A percentile compares a stretch with the other conserved stretches of the same genome.
Conservation (phyloP, 768 basidiomycete species). For the Exsudoporus frostii region DNA sequence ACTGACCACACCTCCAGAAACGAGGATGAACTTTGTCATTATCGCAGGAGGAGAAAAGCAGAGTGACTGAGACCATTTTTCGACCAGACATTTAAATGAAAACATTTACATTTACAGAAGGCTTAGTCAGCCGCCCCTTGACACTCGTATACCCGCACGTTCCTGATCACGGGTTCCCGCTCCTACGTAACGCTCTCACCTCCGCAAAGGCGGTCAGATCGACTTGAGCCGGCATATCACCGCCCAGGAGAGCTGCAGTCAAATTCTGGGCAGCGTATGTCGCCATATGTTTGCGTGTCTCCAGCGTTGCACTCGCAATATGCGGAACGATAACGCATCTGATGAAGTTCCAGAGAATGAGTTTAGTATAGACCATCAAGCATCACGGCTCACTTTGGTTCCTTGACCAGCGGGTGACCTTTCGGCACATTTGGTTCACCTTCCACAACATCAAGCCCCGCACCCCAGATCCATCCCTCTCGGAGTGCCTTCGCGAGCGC, state of each 20-base stretch:
- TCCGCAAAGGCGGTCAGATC: constrained; percentile 27
- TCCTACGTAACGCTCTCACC: not conserved
- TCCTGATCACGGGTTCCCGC: not conserved
- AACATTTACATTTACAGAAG: not conserved
- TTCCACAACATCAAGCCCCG: constrained; percentile 91
- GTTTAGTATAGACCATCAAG: not conserved
- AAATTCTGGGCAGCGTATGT: constrained; percentile 68
- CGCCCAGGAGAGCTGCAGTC: constrained; percentile 42
- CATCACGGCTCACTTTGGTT: constrained; percentile 53
- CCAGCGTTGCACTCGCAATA: constrained; percentile 84
- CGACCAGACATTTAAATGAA: not conserved
- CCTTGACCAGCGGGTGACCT: constrained; percentile 78
- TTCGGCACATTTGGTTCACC: constrained; percentile 76
- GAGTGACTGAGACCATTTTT: not conserved
- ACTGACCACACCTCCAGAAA: constrained; percentile 96
- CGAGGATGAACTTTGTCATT: constrained; percentile 96
- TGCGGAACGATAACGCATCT: constrained; percentile 87
- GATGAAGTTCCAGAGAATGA: not conserved
- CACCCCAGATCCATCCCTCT: constrained; percentile 83
- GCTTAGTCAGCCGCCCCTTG: constrained; percentile 11
- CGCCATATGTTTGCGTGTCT: constrained; percentile 84
- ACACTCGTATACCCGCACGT: not conserved
- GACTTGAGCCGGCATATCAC: constrained; percentile 55
- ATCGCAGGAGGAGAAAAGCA: constrained; percentile 6
- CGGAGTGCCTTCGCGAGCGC: constrained; percentile 79